These are phyloP conservation scores for Aspergillus quadrilineatus DNA, from an alignment of 2,329 filamentous ascomycete species.

Conservation along the genomic window DNA sequence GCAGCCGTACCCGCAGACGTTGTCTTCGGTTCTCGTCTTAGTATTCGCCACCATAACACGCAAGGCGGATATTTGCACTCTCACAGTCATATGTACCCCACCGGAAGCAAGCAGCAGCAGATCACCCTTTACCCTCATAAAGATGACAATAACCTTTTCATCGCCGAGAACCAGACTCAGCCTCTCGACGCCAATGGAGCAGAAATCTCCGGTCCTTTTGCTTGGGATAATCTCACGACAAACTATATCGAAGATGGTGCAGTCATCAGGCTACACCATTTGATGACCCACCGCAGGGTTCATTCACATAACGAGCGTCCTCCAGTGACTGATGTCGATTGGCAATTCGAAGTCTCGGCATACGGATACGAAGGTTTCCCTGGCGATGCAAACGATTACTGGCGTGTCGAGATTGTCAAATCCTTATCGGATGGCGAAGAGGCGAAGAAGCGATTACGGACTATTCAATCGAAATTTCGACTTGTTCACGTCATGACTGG, in stretches of 20 bases:
- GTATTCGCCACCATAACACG: slow-evolving; percentile 90
- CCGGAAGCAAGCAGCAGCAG: slow-evolving; percentile 96
- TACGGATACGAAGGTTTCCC: slow-evolving; percentile 97
- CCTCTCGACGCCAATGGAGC: slow-evolving; percentile 71
- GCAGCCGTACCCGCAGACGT: slow-evolving; percentile 91
- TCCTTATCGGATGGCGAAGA: slow-evolving; percentile 74
- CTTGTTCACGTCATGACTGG: slow-evolving; percentile 96
- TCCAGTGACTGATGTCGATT: slow-evolving; percentile 81
- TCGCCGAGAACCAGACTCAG: slow-evolving; percentile 94
- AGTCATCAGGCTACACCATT: slow-evolving; percentile 79
- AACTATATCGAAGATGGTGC: slow-evolving; percentile 75
- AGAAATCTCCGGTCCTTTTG: slow-evolving; percentile 73
- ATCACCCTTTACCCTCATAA: slow-evolving; percentile 98
- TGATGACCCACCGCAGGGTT: slow-evolving; percentile 78
- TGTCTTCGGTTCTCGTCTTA: slow-evolving; percentile 80
- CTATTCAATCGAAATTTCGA: slow-evolving; percentile 95
- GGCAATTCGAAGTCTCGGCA: slow-evolving; percentile 94
- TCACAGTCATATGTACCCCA: slow-evolving; percentile 95
- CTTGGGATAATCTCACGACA: slow-evolving; percentile 75
- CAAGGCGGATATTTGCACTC: slow-evolving; percentile 98
- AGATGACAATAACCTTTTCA: slow-evolving; percentile 95
- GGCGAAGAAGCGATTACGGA: slow-evolving; percentile 82
- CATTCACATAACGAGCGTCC: slow-evolving; percentile 92
- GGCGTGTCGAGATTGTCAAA: slow-evolving; percentile 93
- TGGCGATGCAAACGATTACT: slow-evolving; percentile 93